These are phyloP conservation scores for Globisporangium middletonii DNA, from an alignment of 352 stramenopile species.

Conservation along the genomic window DNA sequence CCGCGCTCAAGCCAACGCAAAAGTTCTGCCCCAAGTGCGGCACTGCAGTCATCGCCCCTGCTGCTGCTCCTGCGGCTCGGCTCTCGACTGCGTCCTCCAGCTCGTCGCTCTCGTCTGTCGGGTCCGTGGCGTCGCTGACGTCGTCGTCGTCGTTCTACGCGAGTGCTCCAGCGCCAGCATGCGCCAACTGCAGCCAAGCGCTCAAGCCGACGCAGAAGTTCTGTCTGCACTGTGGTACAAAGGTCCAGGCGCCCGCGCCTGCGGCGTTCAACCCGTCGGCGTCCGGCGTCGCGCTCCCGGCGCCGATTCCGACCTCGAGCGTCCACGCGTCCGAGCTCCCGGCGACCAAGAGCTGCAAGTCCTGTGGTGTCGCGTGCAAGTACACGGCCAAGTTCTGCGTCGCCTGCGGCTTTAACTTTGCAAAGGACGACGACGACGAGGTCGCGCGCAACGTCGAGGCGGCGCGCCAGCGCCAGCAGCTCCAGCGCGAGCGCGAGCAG, in stretches of 20 bases:
- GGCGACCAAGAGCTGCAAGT: constrained; percentile 52
- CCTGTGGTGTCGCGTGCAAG: constrained; percentile 71
- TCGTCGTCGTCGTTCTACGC: constrained; percentile 13
- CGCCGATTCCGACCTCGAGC: constrained; percentile 45
- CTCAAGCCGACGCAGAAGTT: constrained; percentile 70
- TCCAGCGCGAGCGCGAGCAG: constrained; percentile 41
- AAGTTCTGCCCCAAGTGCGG: constrained; percentile 83
- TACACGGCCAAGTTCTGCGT: constrained; percentile 76
- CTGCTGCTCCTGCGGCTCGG: constrained; percentile 9
- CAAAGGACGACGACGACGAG: constrained; percentile 68
- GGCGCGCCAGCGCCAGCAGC: constrained; percentile 42
- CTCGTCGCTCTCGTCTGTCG: constrained; percentile 28
- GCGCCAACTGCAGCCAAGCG: constrained; percentile 36
- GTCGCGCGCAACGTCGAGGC: constrained; percentile 68
- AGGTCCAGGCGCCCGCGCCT: constrained; percentile 19
- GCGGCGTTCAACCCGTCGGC: constrained; percentile 27
- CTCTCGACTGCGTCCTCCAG: constrained; percentile 17
- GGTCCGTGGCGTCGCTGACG: constrained; percentile 12
- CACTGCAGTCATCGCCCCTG: constrained; percentile 17
- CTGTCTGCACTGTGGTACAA: constrained; percentile 71
- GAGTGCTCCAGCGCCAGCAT: constrained; percentile 16
- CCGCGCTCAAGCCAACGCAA: constrained; percentile 50
- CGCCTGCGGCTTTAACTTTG: constrained; percentile 75
- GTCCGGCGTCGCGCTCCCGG: constrained; percentile 34
- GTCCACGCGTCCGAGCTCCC: constrained; percentile 28